Conservation (phyloP, 1,284 basidiomycete species). For the Xerocomus cyaneibrunnescens region DNA sequence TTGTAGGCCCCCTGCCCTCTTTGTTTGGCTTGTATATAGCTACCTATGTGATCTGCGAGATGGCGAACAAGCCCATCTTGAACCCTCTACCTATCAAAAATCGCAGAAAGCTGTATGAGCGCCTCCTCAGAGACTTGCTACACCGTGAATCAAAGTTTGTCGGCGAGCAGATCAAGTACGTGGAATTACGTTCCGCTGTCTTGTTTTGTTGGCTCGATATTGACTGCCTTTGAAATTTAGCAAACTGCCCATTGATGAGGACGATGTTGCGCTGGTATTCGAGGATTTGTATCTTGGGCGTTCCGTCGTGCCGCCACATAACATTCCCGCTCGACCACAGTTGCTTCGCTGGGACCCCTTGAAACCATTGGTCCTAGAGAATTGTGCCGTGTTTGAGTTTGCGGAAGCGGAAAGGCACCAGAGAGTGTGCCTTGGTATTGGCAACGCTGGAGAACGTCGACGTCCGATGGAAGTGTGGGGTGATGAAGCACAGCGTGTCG, state of each 20-base stretch:
- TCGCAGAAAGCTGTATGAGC: slow-evolving; percentile 80
- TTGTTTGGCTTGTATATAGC: slow-evolving; percentile 89
- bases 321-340: slow-evolving; percentile 67
- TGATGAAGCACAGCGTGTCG: slow-evolving; percentile 52
- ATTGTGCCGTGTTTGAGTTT: slow-evolving; percentile 79
- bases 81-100: slow-evolving; percentile 85
- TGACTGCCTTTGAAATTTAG: slow-evolving; percentile 40
- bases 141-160: slow-evolving; percentile 68
- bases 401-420: slow-evolving; percentile 72
- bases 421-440: slow-evolving; percentile 44
- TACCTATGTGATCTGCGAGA: slow-evolving; percentile 81
- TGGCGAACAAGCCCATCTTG: slow-evolving; percentile 78
- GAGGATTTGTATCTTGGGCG: slow-evolving; percentile 87
- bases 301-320: slow-evolving; percentile 73
- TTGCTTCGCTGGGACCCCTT: slow-evolving; percentile 79
- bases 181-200: slow-evolving; percentile 1
- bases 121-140: slow-evolving; percentile 74
- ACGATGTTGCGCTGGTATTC: slow-evolving; percentile 80
- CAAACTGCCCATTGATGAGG: slow-evolving; percentile 74
- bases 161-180: slow-evolving; percentile 54
- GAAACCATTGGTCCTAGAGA: slow-evolving; percentile 64
- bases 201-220: neutral
- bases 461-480: slow-evolving; percentile 65
- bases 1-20: slow-evolving; percentile 73
- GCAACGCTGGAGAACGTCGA: slow-evolving; percentile 25